Evolutionary conservation across 768 basidiomycete species (phyloP).

Genomic region (Suillus brevipes): DNA sequence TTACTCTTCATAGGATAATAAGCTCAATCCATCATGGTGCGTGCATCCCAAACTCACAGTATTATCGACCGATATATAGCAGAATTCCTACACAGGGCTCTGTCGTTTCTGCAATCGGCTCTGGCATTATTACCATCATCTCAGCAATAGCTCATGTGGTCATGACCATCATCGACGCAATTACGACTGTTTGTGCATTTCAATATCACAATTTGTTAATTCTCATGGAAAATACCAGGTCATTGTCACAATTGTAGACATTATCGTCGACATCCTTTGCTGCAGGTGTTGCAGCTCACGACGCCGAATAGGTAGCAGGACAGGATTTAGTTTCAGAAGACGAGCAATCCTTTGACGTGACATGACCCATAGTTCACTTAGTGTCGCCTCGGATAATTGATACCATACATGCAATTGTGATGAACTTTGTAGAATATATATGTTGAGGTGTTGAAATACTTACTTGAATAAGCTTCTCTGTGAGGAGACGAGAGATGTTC

Average conservation of each 20-base stretch:
- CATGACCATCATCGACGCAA: slow-evolving; percentile 51
- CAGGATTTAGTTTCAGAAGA: background rate
- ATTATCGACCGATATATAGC: background rate
- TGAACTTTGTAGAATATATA: background rate
- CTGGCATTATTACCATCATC: slow-evolving; percentile 55
- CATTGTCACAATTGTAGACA: slow-evolving; percentile 62
- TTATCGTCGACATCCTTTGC: slow-evolving; percentile 52
- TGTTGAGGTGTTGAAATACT: slow-evolving; percentile 7
- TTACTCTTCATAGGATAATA: too few species aligned
- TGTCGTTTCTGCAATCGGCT: slow-evolving; percentile 62
- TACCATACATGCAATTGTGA: background rate
- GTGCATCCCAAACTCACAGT: background rate
- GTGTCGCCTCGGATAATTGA: background rate
- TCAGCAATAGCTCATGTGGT: slow-evolving; percentile 58
- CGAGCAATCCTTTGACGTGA: slow-evolving; percentile 38
- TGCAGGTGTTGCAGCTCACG: slow-evolving; percentile 38
- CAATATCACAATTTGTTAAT: background rate
- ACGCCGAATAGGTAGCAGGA: slow-evolving; percentile 11
- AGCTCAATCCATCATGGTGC: slow-evolving; percentile 11
- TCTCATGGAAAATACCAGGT: slow-evolving; percentile 39
- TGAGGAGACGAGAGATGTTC: slow-evolving; percentile 33
- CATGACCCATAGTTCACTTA: slow-evolving; percentile 20
- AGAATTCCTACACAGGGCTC: slow-evolving; percentile 44
- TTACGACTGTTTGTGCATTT: slow-evolving; percentile 52
- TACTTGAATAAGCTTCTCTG: slow-evolving; percentile 37